Evolutionary conservation across 2,329 filamentous ascomycete genomes (phyloP), one percentile per base, ranked within the genome.

Genomic region (Hyphodiscus sp.): DNA sequence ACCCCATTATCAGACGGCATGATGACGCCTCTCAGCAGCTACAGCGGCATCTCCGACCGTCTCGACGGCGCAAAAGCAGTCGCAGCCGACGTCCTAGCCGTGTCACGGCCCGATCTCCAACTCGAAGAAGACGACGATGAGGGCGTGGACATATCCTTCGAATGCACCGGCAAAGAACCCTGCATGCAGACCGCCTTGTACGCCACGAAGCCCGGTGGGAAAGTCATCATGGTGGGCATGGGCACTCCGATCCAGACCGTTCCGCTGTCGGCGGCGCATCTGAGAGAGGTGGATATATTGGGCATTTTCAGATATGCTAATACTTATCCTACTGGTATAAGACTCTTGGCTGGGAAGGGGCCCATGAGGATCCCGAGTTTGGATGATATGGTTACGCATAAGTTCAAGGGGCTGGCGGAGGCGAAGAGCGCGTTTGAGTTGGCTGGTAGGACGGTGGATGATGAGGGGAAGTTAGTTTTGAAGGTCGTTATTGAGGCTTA

Each of bases 271-370:
- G 83, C 85, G 5, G 86, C 86, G 2, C 85, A 87, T 41, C 73
- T 89, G 26, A 79, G 86, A 41, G 87, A 91, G 70, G 83, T 91
- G 44, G 87, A 91, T 65, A 85, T 91, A 30, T 71, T 89, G n/a
- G 86, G 86, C 33, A 83, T 89, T 29, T 90, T 91, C 71, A 78
- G 87, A 47, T 91, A 91, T 62, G 85, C 85, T 19, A 87, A 89
- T 68, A 88, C 86, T 0, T 91, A 90, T 64, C 76, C 80, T 4
- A 84, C 81, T 0, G 86, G 85, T n/a, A 85, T 91, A 55, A 75
- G 75, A 42, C 66, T 84, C 68, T 70, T 85, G 68, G 69, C 78
- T 73, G 73, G 76, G 19, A 69, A 71, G 2, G 68, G 68, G 2
- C 63, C 67, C 2, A 69, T 68, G 41, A 62, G 74, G 59, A 73